Conservation (phyloP, 768 basidiomycete genomes). For the Pleurotus ostreatus region DNA sequence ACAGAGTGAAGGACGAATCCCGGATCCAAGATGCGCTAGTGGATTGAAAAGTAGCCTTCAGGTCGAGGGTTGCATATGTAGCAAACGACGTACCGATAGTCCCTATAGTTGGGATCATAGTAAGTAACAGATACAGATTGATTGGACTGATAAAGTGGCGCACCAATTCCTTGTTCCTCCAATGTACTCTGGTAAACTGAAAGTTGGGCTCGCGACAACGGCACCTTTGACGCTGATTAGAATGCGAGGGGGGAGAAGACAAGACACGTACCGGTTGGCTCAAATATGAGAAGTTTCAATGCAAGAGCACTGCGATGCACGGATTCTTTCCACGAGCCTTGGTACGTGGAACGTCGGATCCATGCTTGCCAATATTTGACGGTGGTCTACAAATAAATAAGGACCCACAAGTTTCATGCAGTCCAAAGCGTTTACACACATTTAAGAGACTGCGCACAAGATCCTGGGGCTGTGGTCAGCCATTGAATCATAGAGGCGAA, state of each 20-base stretch:
- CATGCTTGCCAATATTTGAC: constrained; percentile 84
- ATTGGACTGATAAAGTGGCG: constrained; percentile 12
- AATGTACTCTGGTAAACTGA: constrained; percentile 89
- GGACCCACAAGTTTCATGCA: not conserved
- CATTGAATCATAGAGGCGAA: not conserved
- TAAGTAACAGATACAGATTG: not conserved
- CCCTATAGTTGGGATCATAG: constrained; percentile 31
- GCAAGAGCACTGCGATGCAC: constrained; percentile 93
- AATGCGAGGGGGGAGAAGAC: not conserved
- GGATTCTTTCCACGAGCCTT: constrained; percentile 93
- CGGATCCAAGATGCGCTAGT: constrained; percentile 82
- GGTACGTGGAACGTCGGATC: constrained; percentile 87
- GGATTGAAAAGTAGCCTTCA: not conserved
- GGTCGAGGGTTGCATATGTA: not conserved
- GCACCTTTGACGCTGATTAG: constrained; percentile 52
- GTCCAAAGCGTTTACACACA: constrained; percentile 29
- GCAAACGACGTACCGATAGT: constrained; percentile 47
- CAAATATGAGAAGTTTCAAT: constrained; percentile 88
- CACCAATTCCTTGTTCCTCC: constrained; percentile 89
- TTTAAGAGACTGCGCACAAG: constrained; percentile 54
- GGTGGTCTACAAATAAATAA: constrained; percentile 43
- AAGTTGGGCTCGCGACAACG: constrained; percentile 92
- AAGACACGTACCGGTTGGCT: constrained; percentile 65
- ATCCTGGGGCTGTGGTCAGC: constrained; percentile 28
- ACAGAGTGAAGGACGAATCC: constrained; percentile 95